Percentiles rank a stretch among this genome's conserved stretches.
Conservation (phyloP, 202 grass and related monocot genomes). For the Setaria italica region DNA sequence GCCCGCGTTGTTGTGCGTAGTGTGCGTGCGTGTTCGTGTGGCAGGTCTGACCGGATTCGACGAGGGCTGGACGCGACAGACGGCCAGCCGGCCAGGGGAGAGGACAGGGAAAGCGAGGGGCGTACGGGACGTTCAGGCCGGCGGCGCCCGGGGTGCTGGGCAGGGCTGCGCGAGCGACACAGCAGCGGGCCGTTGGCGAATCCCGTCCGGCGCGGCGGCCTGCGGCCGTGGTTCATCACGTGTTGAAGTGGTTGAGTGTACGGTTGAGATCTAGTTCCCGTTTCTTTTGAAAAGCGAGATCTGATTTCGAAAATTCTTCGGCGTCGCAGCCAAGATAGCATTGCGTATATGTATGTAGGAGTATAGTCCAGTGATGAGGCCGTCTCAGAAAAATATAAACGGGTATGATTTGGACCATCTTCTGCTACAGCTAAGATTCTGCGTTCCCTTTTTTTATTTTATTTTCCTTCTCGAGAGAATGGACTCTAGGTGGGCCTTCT, state of each 20-base stretch:
- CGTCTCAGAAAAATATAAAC: not conserved
- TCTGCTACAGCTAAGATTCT: not conserved
- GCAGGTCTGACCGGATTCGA: slow-evolving; percentile 33
- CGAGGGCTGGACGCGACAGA: slow-evolving; percentile 35
- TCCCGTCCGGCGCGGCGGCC: not conserved
- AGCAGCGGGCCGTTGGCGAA: not conserved
- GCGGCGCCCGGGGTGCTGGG: not conserved
- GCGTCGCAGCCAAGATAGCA: not conserved
- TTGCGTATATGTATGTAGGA: not conserved
- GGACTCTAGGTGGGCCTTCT: not conserved
- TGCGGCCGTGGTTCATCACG: slow-evolving; percentile 2
- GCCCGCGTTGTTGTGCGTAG: slow-evolving; percentile 15
- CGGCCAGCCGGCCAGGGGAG: not conserved
- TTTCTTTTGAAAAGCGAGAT: not conserved
- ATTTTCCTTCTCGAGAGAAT: not conserved
- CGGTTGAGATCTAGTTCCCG: not conserved
- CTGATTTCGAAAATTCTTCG: not conserved
- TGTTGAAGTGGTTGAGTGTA: not conserved
- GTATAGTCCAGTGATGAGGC: not conserved
- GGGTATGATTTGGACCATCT: not conserved
- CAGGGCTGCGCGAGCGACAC: not conserved
- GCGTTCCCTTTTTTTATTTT: not conserved
- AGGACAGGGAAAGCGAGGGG: slow-evolving; percentile 1
- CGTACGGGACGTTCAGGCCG: slow-evolving; percentile 37
- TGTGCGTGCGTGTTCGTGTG: slow-evolving; percentile 32